Percentiles rank a stretch among this genome's conserved stretches.
Conservation (phyloP, 768 basidiomycete species). For the Tylopilus rubrobrunneus region DNA sequence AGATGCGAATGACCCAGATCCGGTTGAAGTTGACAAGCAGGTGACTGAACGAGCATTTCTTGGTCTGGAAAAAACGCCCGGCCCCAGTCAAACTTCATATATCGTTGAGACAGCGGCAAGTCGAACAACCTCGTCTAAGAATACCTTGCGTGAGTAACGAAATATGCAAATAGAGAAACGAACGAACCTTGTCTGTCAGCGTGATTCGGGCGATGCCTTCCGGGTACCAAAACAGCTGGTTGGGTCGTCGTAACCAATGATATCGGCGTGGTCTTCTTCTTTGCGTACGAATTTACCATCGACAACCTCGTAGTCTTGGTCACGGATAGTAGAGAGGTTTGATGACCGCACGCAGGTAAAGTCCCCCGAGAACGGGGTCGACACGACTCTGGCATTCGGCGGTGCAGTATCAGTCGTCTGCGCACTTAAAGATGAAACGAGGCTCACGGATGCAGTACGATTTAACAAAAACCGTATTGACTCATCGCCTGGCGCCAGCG, state of each 20-base stretch:
- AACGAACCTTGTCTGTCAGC: conserved; percentile 78
- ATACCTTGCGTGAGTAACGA: conserved; percentile 1
- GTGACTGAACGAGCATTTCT: conserved; percentile 95
- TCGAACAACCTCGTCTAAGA: conserved; percentile 84
- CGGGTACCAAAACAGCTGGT: conserved; percentile 99
- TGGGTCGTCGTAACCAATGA: conserved; percentile 99
- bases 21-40: conserved; percentile 99
- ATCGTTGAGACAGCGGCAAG: conserved; percentile 84
- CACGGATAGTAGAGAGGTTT: conserved; percentile 95
- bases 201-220: conserved; percentile 94
- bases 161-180: background rate
- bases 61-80: conserved; percentile 98
- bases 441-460: too few relatives aligned
- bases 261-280: conserved; percentile 89
- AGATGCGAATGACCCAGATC: conserved; percentile 96
- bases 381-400: too few relatives aligned
- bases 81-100: conserved; percentile 98
- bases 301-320: conserved; percentile 95
- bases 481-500: conserved; percentile 98
- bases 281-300: conserved; percentile 93
- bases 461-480: too few relatives aligned
- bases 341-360: conserved; percentile 87
- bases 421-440: too few relatives aligned
- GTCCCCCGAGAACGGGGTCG: conserved; percentile 87
- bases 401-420: too few relatives aligned